phyloP scores from a whole-genome alignment of 495 filamentous ascomycete genomes.

The Parachaetomium inaequale region DNA sequence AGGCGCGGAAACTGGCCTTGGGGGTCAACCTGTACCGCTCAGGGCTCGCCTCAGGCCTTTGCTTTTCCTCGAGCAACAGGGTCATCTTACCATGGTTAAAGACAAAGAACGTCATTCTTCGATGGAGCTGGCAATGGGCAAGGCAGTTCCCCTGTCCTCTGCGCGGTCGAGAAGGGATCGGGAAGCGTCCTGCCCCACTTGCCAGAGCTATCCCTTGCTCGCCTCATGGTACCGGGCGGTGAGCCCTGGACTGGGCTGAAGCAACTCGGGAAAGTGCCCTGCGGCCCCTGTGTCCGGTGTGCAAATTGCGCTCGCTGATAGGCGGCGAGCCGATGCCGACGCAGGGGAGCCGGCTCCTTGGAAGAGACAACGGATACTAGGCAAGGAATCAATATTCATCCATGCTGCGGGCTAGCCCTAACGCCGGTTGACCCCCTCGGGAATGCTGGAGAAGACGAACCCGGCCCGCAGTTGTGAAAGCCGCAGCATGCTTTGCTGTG shows the following conservation, averaged over 20 bases:
- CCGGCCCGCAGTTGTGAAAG: not conserved
- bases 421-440: not conserved
- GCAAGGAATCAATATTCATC: not conserved
- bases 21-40: not conserved
- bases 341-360: slow-evolving; percentile 16
- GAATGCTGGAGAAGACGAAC: not conserved
- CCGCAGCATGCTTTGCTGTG: not conserved
- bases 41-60: not conserved
- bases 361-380: not conserved
- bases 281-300: slow-evolving; percentile 21
- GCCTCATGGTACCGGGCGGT: slow-evolving; percentile 27
- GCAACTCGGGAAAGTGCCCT: slow-evolving; percentile 23
- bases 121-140: too few species aligned
- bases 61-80: not conserved
- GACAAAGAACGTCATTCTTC: not conserved
- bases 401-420: slow-evolving; percentile 1
- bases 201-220: slow-evolving; percentile 3
- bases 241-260: slow-evolving; percentile 26
- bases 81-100: not conserved
- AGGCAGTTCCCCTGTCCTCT: too few species aligned
- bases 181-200: too few species aligned
- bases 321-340: slow-evolving; percentile 13
- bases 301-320: slow-evolving; percentile 12
- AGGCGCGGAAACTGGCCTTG: not conserved
- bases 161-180: slow-evolving; percentile 12